Evolutionary conservation across 2,329 filamentous ascomycete genomes (phyloP), one percentile per base, ranked within the genome.

Genomic region (Thyridium curvatum): DNA sequence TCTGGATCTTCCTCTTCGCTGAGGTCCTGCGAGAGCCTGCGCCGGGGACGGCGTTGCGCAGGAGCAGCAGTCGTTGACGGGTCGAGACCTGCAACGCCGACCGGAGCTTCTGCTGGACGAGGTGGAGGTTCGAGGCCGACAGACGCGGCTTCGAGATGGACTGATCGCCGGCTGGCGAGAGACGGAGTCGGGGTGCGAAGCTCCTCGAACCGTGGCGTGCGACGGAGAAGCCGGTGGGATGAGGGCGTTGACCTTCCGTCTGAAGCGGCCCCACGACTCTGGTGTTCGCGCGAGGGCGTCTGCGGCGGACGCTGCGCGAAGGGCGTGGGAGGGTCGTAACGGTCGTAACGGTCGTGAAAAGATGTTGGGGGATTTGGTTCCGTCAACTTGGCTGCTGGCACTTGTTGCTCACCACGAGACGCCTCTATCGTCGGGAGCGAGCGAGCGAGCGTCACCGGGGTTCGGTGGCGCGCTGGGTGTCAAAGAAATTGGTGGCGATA

Each of bases 271-370:
- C 21, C 8, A 44, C 43, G 28, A 38, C 17, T 7, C 8, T 30
- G 49, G 45, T 21, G 45, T 38, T 48, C 39, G 40, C 37, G 49
- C 41, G 52, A 48, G 54, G 48, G 46, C 40, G 55, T 65, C 62
- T 62, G 58, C 48, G 55, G 59, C 59, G 64, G 63, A 56, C 54
- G 61, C 52, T 55, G 55, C 42, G 56, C 52, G 50, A 52, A 47
- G 44, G 61, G 46, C 41, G 55, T 56, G 54, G 62, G 62, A 52
- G 62, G 59, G 54, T 69, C 69, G 69, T 74, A 56, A 61, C 52
- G 61, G 55, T 74, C 71, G 74, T 74, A 62, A 69, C 65, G 65
- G 71, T 75, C 71, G 66, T 73, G 55, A 72, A 57, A 26, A 26
- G 21, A 26, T 6, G 21, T 10, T 26, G 21, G 21, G 21, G 21